Evolutionary conservation across 768 basidiomycete genomes (phyloP).

Genomic region (Russula olivacea): DNA sequence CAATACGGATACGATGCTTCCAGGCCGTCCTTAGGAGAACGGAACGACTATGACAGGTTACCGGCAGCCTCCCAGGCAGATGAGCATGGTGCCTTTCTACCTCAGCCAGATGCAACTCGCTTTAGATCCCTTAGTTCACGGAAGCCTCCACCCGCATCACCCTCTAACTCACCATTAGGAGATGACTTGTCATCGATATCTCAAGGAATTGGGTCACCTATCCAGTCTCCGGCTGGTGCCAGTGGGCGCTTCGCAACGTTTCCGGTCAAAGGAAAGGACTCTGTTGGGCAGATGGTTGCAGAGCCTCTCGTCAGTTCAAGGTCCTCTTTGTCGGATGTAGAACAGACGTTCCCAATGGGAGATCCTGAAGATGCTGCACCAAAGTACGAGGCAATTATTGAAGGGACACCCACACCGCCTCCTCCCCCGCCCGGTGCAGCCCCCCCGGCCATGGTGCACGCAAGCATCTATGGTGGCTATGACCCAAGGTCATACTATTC

Average conservation of each 20-base stretch:
- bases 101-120: background rate
- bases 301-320: constrained; percentile 17
- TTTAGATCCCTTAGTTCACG: background rate
- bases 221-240: constrained; percentile 28
- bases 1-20: background rate
- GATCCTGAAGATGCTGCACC: constrained; percentile 35
- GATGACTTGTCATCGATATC: background rate
- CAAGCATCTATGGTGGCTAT: constrained; percentile 8
- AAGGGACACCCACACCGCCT: constrained; percentile 34
- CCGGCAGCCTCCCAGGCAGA: background rate
- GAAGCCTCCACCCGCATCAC: background rate
- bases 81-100: constrained; percentile 6
- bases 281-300: constrained; percentile 12
- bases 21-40: background rate
- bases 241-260: constrained; percentile 62
- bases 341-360: background rate
- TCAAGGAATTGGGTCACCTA: constrained; percentile 4
- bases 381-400: constrained; percentile 35
- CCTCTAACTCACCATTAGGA: background rate
- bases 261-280: constrained; percentile 42
- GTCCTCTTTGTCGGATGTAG: constrained; percentile 18
- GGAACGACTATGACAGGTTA: background rate
- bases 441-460: constrained; percentile 28
- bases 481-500: constrained; percentile 4
- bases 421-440: constrained; percentile 43